These are phyloP conservation scores for Talaromyces atroroseus DNA, from an alignment of 2,329 filamentous ascomycete species.

Conservation along the genomic window DNA sequence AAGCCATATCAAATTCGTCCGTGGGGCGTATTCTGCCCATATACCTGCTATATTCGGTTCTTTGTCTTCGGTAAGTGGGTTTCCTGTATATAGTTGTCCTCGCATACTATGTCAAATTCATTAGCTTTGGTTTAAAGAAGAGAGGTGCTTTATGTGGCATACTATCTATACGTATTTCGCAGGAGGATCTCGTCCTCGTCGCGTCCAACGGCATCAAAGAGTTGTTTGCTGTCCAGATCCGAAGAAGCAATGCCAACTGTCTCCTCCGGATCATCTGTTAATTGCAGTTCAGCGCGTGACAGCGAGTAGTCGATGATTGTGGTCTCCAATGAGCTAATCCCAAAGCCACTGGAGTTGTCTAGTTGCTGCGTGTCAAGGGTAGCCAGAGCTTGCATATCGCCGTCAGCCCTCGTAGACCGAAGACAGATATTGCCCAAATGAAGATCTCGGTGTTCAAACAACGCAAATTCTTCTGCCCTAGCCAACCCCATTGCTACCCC, in stretches of 20 bases:
- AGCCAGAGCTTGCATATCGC: slow-evolving; percentile 29
- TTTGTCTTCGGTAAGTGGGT: slow-evolving; percentile 37
- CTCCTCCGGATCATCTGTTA: slow-evolving; percentile 20
- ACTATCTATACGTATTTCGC: slow-evolving; percentile 40
- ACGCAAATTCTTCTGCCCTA: slow-evolving; percentile 54
- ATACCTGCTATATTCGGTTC: slow-evolving; percentile 30
- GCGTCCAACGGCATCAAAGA: slow-evolving; percentile 38
- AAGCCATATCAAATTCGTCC: slow-evolving; percentile 60
- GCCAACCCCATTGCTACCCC: slow-evolving; percentile 57
- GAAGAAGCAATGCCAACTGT: slow-evolving; percentile 33
- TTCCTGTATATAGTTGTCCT: slow-evolving; percentile 37
- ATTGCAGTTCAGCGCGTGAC: slow-evolving; percentile 51
- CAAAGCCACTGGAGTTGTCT: slow-evolving; percentile 39
- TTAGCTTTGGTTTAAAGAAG: neutral
- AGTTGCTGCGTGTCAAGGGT: slow-evolving; percentile 26
- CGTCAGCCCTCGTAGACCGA: slow-evolving; percentile 28
- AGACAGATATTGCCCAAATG: slow-evolving; percentile 65
- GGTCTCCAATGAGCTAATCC: slow-evolving; percentile 53
- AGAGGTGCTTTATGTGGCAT: slow-evolving; percentile 15
- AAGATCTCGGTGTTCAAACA: slow-evolving; percentile 62
- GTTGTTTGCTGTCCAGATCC: slow-evolving; percentile 39
- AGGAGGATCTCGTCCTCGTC: slow-evolving; percentile 38
- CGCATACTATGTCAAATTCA: slow-evolving; percentile 30
- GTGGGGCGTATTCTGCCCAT: slow-evolving; percentile 54
- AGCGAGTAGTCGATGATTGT: slow-evolving; percentile 66